Evolutionary conservation across 2,329 filamentous ascomycete genomes (phyloP).

Genomic region (Diaporthe sp.): DNA sequence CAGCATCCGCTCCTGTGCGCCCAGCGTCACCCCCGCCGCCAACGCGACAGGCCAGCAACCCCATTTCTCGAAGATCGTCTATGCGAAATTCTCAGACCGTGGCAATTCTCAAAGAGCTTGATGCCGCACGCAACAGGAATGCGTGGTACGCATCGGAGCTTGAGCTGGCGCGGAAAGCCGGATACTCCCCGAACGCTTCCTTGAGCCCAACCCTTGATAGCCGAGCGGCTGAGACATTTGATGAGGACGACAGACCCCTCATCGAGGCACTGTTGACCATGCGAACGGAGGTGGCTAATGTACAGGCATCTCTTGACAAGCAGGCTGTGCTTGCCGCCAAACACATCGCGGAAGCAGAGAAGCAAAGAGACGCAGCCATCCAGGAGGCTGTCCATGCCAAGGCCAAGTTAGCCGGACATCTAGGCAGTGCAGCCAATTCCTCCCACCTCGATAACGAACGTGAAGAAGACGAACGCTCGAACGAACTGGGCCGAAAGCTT

Average conservation of each 20-base stretch:
- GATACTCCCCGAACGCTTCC: constrained; percentile 81
- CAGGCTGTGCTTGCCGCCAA: constrained; percentile 89
- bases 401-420: constrained; percentile 87
- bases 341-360: constrained; percentile 93
- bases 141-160: constrained; percentile 98
- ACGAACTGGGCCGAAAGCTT: constrained; percentile 85
- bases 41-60: constrained; percentile 68
- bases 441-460: constrained; percentile 72
- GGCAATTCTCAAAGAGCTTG: constrained; percentile 86
- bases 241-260: constrained; percentile 91
- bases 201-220: constrained; percentile 82
- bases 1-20: constrained; percentile 47
- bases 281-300: constrained; percentile 88
- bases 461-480: constrained; percentile 75
- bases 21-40: constrained; percentile 72
- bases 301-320: constrained; percentile 90
- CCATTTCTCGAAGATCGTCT: constrained; percentile 72
- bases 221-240: constrained; percentile 82
- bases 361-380: constrained; percentile 93
- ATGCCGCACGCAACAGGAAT: constrained; percentile 86
- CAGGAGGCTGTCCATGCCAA: constrained; percentile 96
- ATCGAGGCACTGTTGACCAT: constrained; percentile 94
- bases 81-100: constrained; percentile 76
- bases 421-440: constrained; percentile 73
- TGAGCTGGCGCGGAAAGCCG: constrained; percentile 89